Percentiles rank a stretch among this genome's conserved stretches.
phyloP scores from a whole-genome alignment of 805 yeast genomes.

The Candida wancherniae region DNA sequence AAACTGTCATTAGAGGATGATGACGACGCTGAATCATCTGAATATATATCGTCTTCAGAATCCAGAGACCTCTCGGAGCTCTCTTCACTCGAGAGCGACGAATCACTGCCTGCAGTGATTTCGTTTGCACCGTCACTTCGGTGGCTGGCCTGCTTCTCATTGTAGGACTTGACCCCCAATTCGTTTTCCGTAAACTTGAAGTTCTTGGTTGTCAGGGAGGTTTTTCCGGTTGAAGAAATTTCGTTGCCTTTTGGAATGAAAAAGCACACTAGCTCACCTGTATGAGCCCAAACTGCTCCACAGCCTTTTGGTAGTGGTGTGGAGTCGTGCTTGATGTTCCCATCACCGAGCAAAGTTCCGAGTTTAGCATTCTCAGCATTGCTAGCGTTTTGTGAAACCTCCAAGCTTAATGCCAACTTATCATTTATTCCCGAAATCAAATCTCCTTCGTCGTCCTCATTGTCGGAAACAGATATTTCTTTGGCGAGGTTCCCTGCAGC shows the following conservation, averaged over 20 bases:
- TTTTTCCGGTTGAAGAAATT: constrained; percentile 28
- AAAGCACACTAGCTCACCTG: constrained; percentile 78
- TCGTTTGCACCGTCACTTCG: no score
- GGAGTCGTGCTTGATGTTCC: constrained; percentile 43
- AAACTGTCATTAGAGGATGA: constrained; percentile 53
- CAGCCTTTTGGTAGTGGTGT: constrained; percentile 92
- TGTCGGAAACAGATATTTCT: constrained; percentile 19
- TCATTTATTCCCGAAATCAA: constrained; percentile 41
- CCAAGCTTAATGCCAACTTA: constrained; percentile 6
- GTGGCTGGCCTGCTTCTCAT: not conserved
- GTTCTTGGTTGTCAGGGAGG: constrained; percentile 44
- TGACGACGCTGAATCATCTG: constrained; percentile 13
- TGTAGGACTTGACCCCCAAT: constrained; percentile 30
- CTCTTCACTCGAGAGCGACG: no score
- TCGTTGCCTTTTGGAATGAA: constrained; percentile 53
- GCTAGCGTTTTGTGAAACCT: constrained; percentile 2
- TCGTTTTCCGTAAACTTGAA: constrained; percentile 46
- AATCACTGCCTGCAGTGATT: no score
- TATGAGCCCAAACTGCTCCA: constrained; percentile 83
- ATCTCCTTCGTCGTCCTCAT: constrained; percentile 26
- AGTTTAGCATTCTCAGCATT: constrained; percentile 1
- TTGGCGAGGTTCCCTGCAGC: constrained; percentile 15
- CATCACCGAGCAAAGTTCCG: constrained; percentile 1
- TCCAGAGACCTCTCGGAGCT: no score
- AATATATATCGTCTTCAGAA: constrained; percentile 10